Conservation (phyloP, 352 stramenopile species). For the Phytopythium mirpurense region DNA sequence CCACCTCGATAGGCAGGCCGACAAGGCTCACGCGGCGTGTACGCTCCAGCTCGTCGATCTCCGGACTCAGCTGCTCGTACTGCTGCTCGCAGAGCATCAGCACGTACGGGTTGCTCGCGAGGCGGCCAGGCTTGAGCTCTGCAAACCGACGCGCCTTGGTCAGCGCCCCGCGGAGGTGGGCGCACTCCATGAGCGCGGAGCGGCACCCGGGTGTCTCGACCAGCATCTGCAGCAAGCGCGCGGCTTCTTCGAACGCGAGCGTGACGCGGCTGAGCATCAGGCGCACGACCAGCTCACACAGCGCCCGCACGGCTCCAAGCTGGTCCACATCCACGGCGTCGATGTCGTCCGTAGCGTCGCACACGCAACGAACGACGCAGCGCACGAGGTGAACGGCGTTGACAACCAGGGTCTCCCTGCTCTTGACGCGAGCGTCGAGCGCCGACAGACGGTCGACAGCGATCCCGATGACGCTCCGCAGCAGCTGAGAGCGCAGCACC, state of each 20-base stretch:
- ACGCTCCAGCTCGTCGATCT: slow-evolving; percentile 52
- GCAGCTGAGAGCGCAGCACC: slow-evolving; percentile 24
- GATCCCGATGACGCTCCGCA: slow-evolving; percentile 45
- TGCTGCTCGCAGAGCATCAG: slow-evolving; percentile 38
- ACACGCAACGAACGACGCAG: background rate
- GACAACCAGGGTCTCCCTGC: slow-evolving; percentile 14
- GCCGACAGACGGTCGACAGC: slow-evolving; percentile 11
- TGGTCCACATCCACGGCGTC: background rate
- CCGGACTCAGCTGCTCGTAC: slow-evolving; percentile 23
- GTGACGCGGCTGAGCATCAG: slow-evolving; percentile 53
- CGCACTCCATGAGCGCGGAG: slow-evolving; percentile 18
- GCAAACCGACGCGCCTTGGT: slow-evolving; percentile 39
- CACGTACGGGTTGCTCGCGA: slow-evolving; percentile 38
- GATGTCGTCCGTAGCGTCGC: background rate
- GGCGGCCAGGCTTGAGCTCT: slow-evolving; percentile 26
- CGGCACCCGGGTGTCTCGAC: slow-evolving; percentile 28
- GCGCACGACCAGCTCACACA: slow-evolving; percentile 44
- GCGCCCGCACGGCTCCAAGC: background rate
- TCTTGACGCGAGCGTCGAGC: slow-evolving; percentile 8
- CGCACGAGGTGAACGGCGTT: slow-evolving; percentile 20
- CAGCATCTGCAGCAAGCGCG: slow-evolving; percentile 60
- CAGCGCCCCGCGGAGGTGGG: slow-evolving; percentile 55
- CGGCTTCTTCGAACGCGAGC: slow-evolving; percentile 44
- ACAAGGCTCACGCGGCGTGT: slow-evolving; percentile 39
- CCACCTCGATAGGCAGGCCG: slow-evolving; percentile 30